Evolutionary conservation across 768 basidiomycete species (phyloP), one percentile per base, ranked within the genome.

Genomic region (Galerina marginata): DNA sequence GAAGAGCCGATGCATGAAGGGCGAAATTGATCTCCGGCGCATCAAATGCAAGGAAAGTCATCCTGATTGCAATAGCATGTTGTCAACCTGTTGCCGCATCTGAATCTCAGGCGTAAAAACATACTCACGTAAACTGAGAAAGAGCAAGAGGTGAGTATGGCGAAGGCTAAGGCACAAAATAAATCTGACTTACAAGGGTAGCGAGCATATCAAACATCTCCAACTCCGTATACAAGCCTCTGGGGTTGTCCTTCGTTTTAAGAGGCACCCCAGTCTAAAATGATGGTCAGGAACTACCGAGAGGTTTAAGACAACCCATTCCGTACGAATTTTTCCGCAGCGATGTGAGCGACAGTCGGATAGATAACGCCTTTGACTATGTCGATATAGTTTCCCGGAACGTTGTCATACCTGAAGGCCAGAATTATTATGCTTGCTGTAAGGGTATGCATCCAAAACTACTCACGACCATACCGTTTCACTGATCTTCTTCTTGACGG

Each of bases 311-410:
- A 20, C 38, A 37, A 2, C 20, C 11, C 20, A 3, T 2, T 9
- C 61, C 62, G 7, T 11, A 63, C 67, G 58, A 61, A 45, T 52
- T 54, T 56, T 16, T 66, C 65, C 2, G 79, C 75, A 29, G 74
- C 75, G 71, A 80, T 79, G 55, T 79, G 76, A 2, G 77, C 74
- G 6, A 73, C 70, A 15, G 76, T 73, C 14, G 79, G 68, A 54
- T 84, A 83, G 67, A 82, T 73, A 9, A 85, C 81, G 61, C 84
- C 79, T 33, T 75, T 73, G 10, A 83, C 79, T 58, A 86, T 73
- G 64, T 86, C 81, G 56, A 85, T 65, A 44, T 76, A 77, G 39
- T 61, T 72, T 40, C 76, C 78, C 11, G 73, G 65, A 23, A 74
- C 60, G 33, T 71, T 72, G n/a, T 70, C 63, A 51, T 76, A 74